A percentile compares a stretch with the other conserved stretches of the same genome.
These are phyloP conservation scores for Pseudogymnoascus pannorum DNA, from an alignment of 2,329 filamentous ascomycete genomes.

Conservation along the genomic window DNA sequence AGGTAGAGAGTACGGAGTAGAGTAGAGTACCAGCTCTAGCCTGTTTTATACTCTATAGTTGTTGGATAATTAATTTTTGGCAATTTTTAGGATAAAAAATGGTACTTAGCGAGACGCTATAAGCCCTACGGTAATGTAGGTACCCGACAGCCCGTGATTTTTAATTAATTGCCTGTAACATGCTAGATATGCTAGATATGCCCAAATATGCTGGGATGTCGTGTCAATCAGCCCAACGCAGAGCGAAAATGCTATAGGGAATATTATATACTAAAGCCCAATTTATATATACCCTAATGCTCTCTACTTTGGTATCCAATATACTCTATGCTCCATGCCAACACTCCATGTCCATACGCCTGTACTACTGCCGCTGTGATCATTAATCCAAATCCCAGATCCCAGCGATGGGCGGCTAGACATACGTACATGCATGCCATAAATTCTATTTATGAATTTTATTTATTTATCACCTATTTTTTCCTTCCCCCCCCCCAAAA, in stretches of 20 bases:
- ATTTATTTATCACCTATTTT: background rate
- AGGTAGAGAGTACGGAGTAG: too few relatives aligned
- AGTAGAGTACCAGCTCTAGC: too few relatives aligned
- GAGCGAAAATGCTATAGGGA: background rate
- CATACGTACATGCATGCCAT: background rate
- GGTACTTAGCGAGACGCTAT: constrained; percentile 1
- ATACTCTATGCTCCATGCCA: background rate
- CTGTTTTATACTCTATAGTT: too few relatives aligned
- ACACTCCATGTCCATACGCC: background rate
- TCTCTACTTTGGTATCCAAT: too few relatives aligned
- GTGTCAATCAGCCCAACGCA: background rate
- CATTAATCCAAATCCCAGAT: too few relatives aligned
- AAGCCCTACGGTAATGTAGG: constrained; percentile 7
- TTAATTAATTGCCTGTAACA: background rate
- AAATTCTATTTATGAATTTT: background rate
- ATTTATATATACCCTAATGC: too few relatives aligned
- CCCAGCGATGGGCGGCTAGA: background rate
- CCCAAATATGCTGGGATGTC: background rate
- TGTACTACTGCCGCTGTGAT: background rate
- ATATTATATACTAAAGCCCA: background rate
- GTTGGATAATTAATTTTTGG: background rate
- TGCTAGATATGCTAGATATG: background rate
- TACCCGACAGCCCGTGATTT: background rate
- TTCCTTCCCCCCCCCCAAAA: too few relatives aligned
- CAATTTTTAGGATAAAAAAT: background rate